Conservation (phyloP, 805 yeast species). For the Saccharomycopsis malanga region DNA sequence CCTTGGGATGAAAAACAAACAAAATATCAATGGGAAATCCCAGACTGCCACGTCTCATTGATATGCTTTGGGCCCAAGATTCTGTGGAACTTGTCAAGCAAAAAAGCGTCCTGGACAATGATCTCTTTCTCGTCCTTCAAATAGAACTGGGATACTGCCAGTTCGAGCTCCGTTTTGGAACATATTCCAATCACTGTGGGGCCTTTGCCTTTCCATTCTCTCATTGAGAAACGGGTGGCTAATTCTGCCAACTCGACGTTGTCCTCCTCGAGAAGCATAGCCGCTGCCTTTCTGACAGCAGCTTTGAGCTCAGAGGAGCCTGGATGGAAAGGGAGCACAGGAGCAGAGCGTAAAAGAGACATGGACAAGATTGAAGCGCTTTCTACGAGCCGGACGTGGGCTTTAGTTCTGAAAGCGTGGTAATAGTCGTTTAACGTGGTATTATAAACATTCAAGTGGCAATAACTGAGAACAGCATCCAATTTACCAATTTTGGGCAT, state of each 20-base stretch:
- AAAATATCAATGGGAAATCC: too few relatives aligned
- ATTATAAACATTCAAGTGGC: constrained; percentile 79
- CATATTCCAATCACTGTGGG: constrained; percentile 77
- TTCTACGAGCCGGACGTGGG: constrained; percentile 51
- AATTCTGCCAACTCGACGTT: constrained; percentile 68
- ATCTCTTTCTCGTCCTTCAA: constrained; percentile 29
- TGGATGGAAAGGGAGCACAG: constrained; percentile 76
- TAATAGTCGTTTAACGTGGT: constrained; percentile 41
- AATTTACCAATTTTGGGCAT: constrained; percentile 48
- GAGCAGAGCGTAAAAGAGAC: constrained; percentile 69
- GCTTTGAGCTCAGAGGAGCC: constrained; percentile 52
- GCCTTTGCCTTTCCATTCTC: constrained; percentile 48
- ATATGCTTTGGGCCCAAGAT: constrained; percentile 37
- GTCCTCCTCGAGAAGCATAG: constrained; percentile 37
- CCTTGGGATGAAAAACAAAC: too few relatives aligned
- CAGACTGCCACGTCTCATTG: constrained; percentile 59
- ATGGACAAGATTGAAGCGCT: constrained; percentile 85
- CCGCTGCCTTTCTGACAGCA: constrained; percentile 38
- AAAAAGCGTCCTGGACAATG: constrained; percentile 36
- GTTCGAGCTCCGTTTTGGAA: constrained; percentile 50
- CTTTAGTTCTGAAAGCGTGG: constrained; percentile 42
- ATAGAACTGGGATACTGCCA: constrained; percentile 52
- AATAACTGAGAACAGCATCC: constrained; percentile 73
- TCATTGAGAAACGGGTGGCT: constrained; percentile 69
- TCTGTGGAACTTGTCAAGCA: constrained; percentile 38